A percentile compares a stretch with the other conserved stretches of the same genome.
These are phyloP conservation scores for Suhomyces panamericanus DNA, from an alignment of 1,139 yeast genomes.

Conservation along the genomic window DNA sequence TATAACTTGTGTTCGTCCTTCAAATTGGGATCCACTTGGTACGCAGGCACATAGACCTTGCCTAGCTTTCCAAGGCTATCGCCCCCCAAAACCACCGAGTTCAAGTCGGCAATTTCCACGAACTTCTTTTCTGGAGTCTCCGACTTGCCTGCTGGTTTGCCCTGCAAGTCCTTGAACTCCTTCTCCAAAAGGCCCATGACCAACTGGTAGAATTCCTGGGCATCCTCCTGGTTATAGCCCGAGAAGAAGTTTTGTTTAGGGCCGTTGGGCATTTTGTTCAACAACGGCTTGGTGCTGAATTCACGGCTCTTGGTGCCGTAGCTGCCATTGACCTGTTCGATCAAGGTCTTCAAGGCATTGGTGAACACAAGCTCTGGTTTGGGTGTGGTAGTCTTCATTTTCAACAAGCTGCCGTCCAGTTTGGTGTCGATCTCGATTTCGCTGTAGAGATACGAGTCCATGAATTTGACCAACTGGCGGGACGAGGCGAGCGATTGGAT, in stretches of 20 bases:
- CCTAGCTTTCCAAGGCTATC: slow-evolving; percentile 57
- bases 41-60: slow-evolving; percentile 66
- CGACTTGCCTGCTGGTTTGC: slow-evolving; percentile 10
- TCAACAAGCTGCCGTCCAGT: slow-evolving; percentile 21
- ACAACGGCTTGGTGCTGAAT: slow-evolving; percentile 63
- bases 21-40: slow-evolving; percentile 69
- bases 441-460: slow-evolving; percentile 45
- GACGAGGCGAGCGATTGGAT: slow-evolving; percentile 83
- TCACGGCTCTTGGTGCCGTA: slow-evolving; percentile 58
- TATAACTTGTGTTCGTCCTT: slow-evolving; percentile 41
- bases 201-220: slow-evolving; percentile 89
- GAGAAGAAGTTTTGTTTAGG: slow-evolving; percentile 74
- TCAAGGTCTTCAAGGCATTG: slow-evolving; percentile 47
- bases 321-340: slow-evolving; percentile 55
- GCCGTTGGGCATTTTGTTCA: slow-evolving; percentile 74
- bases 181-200: slow-evolving; percentile 71
- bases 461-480: slow-evolving; percentile 55
- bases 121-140: slow-evolving; percentile 16
- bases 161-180: slow-evolving; percentile 45
- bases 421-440: slow-evolving; percentile 22
- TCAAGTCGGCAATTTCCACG: slow-evolving; percentile 24
- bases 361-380: slow-evolving; percentile 49
- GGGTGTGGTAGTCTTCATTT: slow-evolving; percentile 33
- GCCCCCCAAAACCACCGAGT: slow-evolving; percentile 44
- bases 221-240: slow-evolving; percentile 92